phyloP scores from a whole-genome alignment of 1,284 basidiomycete genomes.

The Xerocomus amazonicus region DNA sequence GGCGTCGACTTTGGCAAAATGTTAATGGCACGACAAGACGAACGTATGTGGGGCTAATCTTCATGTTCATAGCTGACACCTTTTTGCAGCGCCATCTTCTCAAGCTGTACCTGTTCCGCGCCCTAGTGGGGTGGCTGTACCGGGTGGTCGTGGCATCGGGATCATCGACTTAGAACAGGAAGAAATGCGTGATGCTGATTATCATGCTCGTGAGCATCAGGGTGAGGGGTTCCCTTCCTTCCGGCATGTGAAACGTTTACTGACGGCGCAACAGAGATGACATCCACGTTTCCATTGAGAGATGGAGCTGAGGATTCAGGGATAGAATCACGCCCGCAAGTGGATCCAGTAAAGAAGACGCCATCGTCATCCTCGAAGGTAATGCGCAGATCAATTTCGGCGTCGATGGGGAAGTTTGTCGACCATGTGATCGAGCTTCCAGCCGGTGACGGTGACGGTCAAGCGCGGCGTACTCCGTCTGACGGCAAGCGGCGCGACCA shows the following conservation, averaged over 20 bases:
- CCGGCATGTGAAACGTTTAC: background rate
- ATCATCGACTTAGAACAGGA: slow-evolving; percentile 30
- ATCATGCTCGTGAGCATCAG: slow-evolving; percentile 1
- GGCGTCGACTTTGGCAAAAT: slow-evolving; percentile 64
- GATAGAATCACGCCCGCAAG: slow-evolving; percentile 1
- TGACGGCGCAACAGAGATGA: slow-evolving; percentile 1
- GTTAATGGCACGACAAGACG: slow-evolving; percentile 48
- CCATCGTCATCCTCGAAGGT: background rate
- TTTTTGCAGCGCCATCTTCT: slow-evolving; percentile 10
- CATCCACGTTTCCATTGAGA: background rate
- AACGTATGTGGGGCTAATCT: slow-evolving; percentile 33
- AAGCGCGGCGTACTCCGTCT: background rate
- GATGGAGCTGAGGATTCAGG: background rate
- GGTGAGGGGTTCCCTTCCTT: no score
- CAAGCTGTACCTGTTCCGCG: slow-evolving; percentile 14
- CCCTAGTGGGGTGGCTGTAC: slow-evolving; percentile 23
- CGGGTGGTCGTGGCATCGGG: slow-evolving; percentile 27
- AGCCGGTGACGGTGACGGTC: slow-evolving; percentile 8
- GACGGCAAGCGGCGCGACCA: background rate
- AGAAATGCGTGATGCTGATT: slow-evolving; percentile 19
- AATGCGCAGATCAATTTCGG: background rate
- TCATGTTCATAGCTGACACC: no score
- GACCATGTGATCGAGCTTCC: slow-evolving; percentile 26
- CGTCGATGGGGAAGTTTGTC: slow-evolving; percentile 16
- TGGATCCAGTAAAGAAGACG: slow-evolving; percentile 11